Evolutionary conservation across 163 green algal species (phyloP).

Genomic region (Chlamydomonas reinhardtii): DNA sequence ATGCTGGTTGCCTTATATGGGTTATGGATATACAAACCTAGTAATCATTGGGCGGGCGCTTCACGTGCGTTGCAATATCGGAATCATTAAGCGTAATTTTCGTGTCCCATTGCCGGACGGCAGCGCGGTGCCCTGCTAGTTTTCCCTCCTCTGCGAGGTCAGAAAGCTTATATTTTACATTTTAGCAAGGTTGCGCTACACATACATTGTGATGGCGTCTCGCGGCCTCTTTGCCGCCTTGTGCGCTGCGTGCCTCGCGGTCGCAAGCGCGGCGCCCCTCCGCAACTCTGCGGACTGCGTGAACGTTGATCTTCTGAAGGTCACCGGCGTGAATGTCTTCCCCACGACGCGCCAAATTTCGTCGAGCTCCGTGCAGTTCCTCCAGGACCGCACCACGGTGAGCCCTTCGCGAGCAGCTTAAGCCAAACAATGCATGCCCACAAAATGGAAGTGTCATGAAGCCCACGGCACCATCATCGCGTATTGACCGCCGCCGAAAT

Average conservation of each 20-base stretch:
- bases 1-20: too few relatives aligned
- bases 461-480: not conserved
- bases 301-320: not conserved
- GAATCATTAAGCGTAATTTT: too few relatives aligned
- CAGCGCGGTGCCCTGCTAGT: too few relatives aligned
- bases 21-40: too few relatives aligned
- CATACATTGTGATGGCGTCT: too few relatives aligned
- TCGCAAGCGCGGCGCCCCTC: not conserved
- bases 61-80: too few relatives aligned
- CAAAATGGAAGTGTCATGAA: not conserved
- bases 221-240: not conserved
- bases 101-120: too few relatives aligned
- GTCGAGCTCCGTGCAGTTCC: not conserved
- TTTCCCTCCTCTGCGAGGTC: too few relatives aligned
- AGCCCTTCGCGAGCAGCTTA: not conserved
- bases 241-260: not conserved
- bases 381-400: constrained; percentile 36
- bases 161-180: too few relatives aligned
- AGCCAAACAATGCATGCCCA: not conserved
- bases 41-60: too few relatives aligned
- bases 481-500: not conserved
- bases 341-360: constrained; percentile 16
- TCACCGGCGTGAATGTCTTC: constrained; percentile 9
- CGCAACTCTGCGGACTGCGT: constrained; percentile 20
- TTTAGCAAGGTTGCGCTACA: too few relatives aligned